Percentiles rank a stretch among this genome's conserved stretches.
phyloP scores from a whole-genome alignment of 208 protist genomes.

The Histomonas meleagridis region DNA sequence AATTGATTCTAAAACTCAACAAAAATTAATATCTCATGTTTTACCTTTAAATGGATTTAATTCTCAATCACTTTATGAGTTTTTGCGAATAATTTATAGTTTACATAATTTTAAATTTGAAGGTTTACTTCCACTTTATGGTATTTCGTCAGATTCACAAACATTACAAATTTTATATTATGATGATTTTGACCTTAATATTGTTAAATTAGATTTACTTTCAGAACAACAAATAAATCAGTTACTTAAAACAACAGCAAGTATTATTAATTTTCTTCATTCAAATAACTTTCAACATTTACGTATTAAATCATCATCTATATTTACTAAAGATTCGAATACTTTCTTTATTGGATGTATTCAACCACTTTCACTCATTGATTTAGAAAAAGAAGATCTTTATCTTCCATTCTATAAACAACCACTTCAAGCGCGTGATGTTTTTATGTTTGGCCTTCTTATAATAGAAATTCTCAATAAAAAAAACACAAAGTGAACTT shows the following conservation, averaged over 20 bases:
- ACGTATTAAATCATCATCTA: not conserved
- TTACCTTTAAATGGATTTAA: not conserved
- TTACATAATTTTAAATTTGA: not conserved
- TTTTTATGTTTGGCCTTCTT: too few species aligned
- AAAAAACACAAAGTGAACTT: too few species aligned
- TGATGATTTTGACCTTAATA: not conserved
- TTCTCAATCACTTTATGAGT: not conserved
- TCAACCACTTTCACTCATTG: too few species aligned
- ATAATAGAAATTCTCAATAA: too few species aligned
- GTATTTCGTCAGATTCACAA: not conserved
- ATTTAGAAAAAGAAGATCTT: too few species aligned
- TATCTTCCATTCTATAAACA: too few species aligned
- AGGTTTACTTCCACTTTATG: not conserved
- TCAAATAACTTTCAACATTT: not conserved
- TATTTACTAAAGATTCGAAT: not conserved
- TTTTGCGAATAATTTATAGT: not conserved
- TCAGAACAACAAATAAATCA: not conserved
- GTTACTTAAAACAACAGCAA: not conserved
- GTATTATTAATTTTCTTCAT: not conserved
- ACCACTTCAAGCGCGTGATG: too few species aligned
- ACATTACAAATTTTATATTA: not conserved
- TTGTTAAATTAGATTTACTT: not conserved
- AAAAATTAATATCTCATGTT: not conserved
- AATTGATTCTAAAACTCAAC: not conserved
- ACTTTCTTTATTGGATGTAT: too few species aligned